These are phyloP conservation scores for Lunasporangiospora selenospora DNA, from an alignment of 192 early-diverging fungal genomes.

Conservation along the genomic window DNA sequence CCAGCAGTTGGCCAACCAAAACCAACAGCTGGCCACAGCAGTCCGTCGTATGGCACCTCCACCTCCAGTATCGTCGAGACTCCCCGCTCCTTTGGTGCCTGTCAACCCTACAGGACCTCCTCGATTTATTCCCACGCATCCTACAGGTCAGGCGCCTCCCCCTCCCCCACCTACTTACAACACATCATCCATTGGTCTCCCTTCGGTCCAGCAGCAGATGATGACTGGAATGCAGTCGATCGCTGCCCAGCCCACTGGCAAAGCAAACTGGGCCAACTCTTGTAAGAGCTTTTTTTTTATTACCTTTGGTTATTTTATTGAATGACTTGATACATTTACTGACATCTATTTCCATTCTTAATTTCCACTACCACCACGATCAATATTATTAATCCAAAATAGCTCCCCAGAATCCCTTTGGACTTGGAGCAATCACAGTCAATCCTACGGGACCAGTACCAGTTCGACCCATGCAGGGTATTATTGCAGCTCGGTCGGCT, in stretches of 20 bases:
- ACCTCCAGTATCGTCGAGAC: constrained; percentile 25
- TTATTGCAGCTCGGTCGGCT: constrained; percentile 34
- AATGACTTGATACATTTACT: background rate
- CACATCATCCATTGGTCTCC: constrained; percentile 38
- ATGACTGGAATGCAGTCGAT: constrained; percentile 44
- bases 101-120: constrained; percentile 47
- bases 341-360: background rate
- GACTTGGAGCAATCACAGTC: constrained; percentile 42
- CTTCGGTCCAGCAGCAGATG: constrained; percentile 45
- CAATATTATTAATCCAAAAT: too few relatives aligned
- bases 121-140: constrained; percentile 43
- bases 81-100: constrained; percentile 32
- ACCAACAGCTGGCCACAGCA: constrained; percentile 29
- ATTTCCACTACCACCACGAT: too few relatives aligned
- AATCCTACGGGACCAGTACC: constrained; percentile 41
- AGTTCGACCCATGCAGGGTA: constrained; percentile 15
- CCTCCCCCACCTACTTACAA: constrained; percentile 25
- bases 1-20: constrained; percentile 30
- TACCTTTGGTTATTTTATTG: background rate
- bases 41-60: constrained; percentile 38
- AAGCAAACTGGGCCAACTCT: constrained; percentile 47
- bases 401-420: constrained; percentile 43
- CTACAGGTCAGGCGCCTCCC: constrained; percentile 30
- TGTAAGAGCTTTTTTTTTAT: constrained; percentile 28
- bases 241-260: constrained; percentile 45